phyloP scores from a whole-genome alignment of 768 basidiomycete genomes.

The Leccinum rimulosum region DNA sequence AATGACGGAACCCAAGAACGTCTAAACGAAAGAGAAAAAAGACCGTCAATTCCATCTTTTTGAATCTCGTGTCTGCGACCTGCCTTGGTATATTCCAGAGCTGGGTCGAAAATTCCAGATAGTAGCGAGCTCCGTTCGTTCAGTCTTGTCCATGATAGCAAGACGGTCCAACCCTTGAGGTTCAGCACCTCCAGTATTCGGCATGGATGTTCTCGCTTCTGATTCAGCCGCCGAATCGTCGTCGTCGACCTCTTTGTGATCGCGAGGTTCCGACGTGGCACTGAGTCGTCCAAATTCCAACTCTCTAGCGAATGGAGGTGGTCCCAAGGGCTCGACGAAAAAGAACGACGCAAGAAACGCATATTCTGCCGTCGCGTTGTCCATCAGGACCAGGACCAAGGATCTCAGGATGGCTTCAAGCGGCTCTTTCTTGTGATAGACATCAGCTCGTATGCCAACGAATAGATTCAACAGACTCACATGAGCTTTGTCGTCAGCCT shows the following conservation, averaged over 20 bases:
- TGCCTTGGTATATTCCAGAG: slow-evolving; percentile 81
- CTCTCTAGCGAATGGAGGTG: slow-evolving; percentile 34
- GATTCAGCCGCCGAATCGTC: slow-evolving; percentile 45
- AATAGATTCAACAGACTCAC: slow-evolving; percentile 49
- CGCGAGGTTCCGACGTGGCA: slow-evolving; percentile 42
- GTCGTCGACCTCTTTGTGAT: slow-evolving; percentile 36
- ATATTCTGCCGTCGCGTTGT: slow-evolving; percentile 93
- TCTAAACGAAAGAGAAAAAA: slow-evolving; percentile 36
- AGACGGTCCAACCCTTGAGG: slow-evolving; percentile 25
- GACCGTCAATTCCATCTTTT: background rate
- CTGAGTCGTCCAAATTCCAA: slow-evolving; percentile 35
- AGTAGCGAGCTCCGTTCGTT: slow-evolving; percentile 54
- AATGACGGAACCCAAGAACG: slow-evolving; percentile 64
- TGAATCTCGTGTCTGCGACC: slow-evolving; percentile 10
- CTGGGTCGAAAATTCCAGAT: slow-evolving; percentile 95
- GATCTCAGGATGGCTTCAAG: slow-evolving; percentile 85
- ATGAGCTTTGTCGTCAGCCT: slow-evolving; percentile 85
- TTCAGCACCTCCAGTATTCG: slow-evolving; percentile 29
- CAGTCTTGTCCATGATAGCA: slow-evolving; percentile 49
- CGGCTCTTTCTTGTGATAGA: slow-evolving; percentile 62
- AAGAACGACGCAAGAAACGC: slow-evolving; percentile 87
- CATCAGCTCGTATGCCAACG: slow-evolving; percentile 11
- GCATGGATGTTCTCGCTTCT: slow-evolving; percentile 42
- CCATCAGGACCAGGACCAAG: slow-evolving; percentile 84
- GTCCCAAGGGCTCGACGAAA: slow-evolving; percentile 33